Conservation (phyloP, 163 green algal species). For the Trebouxia gelatinosa region DNA sequence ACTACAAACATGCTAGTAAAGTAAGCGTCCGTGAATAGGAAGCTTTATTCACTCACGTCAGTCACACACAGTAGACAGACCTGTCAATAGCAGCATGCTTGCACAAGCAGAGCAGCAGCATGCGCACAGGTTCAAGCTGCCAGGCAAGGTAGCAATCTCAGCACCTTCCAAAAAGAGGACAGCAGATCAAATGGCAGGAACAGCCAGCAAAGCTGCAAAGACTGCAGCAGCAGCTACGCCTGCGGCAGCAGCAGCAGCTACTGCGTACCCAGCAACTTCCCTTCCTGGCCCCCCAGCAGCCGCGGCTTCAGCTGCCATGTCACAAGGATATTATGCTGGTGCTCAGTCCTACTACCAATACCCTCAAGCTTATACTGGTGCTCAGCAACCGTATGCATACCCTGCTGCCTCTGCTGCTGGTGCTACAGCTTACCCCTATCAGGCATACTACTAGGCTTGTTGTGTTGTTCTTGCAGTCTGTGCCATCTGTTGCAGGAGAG, state of each 20-base stretch:
- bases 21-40: too few relatives aligned
- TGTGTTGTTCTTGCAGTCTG: neutral
- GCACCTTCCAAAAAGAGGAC: conserved; percentile 25
- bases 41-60: too few relatives aligned
- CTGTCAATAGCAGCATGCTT: conserved; percentile 38
- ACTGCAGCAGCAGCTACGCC: conserved; percentile 20
- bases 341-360: conserved; percentile 24
- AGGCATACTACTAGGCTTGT: neutral
- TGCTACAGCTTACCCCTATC: neutral
- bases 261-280: neutral
- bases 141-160: conserved; percentile 33
- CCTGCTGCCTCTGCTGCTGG: conserved; percentile 12
- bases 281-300: conserved; percentile 10
- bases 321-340: neutral
- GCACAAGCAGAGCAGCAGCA: conserved; percentile 37
- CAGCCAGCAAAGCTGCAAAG: conserved; percentile 21
- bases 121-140: conserved; percentile 53
- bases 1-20: too few relatives aligned
- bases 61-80: conserved; percentile 57
- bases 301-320: conserved; percentile 7
- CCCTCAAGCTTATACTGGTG: conserved; percentile 13
- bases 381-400: conserved; percentile 19
- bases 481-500: neutral
- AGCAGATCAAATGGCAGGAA: conserved; percentile 21
- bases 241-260: conserved; percentile 5